Evolutionary conservation across 208 protist genomes (phyloP), one percentile per base, ranked within the genome.

Genomic region (Acanthamoeba healyi): DNA sequence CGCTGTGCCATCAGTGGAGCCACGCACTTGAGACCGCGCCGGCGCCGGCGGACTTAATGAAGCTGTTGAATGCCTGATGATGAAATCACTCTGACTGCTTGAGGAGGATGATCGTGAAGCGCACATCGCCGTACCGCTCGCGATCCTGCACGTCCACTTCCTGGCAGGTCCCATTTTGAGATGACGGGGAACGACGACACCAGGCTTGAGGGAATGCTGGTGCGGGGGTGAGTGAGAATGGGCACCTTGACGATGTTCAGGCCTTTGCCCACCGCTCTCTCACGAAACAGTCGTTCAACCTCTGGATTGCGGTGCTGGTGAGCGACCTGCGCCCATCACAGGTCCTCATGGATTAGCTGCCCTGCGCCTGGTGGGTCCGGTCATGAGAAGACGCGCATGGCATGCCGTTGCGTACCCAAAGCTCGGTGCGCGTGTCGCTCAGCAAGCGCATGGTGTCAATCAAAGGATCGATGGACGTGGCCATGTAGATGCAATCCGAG

Each of bases 401-500:
- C 15, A 49, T 49, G 7, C 12, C 44, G 44, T 49, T 77, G 67
- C 34, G 7, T n/a, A 81, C 70, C 70, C 70, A 81, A 26, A 81
- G 44, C 32, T 81, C 70, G 36, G 70, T 81, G 22, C 22, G 15
- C 22, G 15, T 24, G 70, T 81, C 70, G 40, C 70, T 81, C 38
- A 81, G 70, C 40, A 14, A 2, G 19, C 4, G 6, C 29, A 81
- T 81, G 24, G 70, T 81, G 15, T 46, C 36, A 22, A 81, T 10
- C 29, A 81, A 24, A 17, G 70, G 70, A 7, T 44, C 70, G 14
- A 81, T 26, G 22, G 70, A 81, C 12, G 70, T 81, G 40, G 70
- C 38, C 70, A 81, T 81, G 70, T 81, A 81, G 70, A 81, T 81
- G 38, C 70, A 81, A 26, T 81, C 70, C 38, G 70, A 81, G 70